These are phyloP conservation scores for Tephrocybe sp. DNA, from an alignment of 768 basidiomycete genomes.

Conservation along the genomic window DNA sequence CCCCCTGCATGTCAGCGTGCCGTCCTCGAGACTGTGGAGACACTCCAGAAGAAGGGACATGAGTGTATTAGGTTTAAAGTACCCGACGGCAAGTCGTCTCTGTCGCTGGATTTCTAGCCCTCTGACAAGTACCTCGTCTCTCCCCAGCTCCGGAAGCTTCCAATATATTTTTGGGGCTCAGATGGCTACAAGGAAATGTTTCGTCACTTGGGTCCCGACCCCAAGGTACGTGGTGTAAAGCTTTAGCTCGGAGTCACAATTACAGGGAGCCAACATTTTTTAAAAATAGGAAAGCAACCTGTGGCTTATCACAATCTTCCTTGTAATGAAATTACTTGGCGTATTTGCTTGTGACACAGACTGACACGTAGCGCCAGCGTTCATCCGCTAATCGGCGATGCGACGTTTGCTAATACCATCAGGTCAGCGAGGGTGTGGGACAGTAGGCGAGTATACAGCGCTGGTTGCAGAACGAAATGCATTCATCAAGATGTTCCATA, in stretches of 20 bases:
- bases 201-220: constrained; percentile 66
- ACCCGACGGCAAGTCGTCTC: constrained; percentile 40
- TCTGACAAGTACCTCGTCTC: background rate
- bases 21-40: constrained; percentile 67
- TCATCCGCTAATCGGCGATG: constrained; percentile 51
- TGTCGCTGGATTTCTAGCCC: background rate
- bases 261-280: background rate
- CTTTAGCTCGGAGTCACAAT: no score
- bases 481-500: constrained; percentile 46
- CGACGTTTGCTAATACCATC: constrained; percentile 40
- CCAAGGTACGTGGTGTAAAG: constrained; percentile 37
- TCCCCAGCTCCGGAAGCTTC: constrained; percentile 44
- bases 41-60: constrained; percentile 66
- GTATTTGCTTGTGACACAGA: background rate
- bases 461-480: constrained; percentile 42
- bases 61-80: constrained; percentile 74
- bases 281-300: constrained; percentile 43
- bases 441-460: constrained; percentile 48
- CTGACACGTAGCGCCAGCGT: constrained; percentile 19
- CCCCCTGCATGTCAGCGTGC: constrained; percentile 76
- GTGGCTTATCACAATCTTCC: constrained; percentile 48
- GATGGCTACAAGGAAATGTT: constrained; percentile 75
- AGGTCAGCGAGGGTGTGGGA: constrained; percentile 37
- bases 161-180: constrained; percentile 58
- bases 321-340: constrained; percentile 21